Conservation (phyloP, 2,329 filamentous ascomycete species). For the Botrytis paeoniae region DNA sequence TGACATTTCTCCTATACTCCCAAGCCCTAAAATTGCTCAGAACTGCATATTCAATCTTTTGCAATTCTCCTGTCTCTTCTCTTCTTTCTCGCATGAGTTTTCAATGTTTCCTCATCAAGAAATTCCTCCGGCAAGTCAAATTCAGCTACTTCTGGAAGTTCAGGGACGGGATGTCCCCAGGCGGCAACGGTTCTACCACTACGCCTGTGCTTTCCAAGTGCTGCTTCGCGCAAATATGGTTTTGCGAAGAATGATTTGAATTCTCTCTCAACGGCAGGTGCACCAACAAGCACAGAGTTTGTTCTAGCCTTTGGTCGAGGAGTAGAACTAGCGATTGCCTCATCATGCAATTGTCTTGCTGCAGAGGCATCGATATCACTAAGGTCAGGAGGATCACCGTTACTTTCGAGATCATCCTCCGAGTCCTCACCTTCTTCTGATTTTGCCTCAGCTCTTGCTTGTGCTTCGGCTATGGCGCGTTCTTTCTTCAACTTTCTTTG, state of each 20-base stretch:
- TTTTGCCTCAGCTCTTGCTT: constrained; percentile 44
- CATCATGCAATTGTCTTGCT: constrained; percentile 66
- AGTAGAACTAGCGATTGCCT: constrained; percentile 38
- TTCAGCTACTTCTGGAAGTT: constrained; percentile 60
- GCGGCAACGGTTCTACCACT: constrained; percentile 69
- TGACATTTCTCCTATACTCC: constrained; percentile 25
- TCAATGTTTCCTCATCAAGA: constrained; percentile 48
- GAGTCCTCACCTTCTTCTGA: constrained; percentile 23
- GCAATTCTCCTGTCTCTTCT: constrained; percentile 42
- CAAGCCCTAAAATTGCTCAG: constrained; percentile 18
- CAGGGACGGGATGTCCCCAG: constrained; percentile 79
- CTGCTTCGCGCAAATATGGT: constrained; percentile 70
- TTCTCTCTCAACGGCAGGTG: constrained; percentile 48
- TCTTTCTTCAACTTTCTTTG: constrained; percentile 74
- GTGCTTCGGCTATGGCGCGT: constrained; percentile 50
- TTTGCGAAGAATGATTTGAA: constrained; percentile 84
- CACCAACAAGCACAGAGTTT: constrained; percentile 26
- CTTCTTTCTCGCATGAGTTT: constrained; percentile 59
- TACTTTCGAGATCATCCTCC: constrained; percentile 54
- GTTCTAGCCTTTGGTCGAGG: constrained; percentile 25
- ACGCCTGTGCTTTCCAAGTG: constrained; percentile 69
- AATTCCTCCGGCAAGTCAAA: constrained; percentile 68
- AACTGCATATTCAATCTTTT: constrained; percentile 13
- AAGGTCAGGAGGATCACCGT: constrained; percentile 52
- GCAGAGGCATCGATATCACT: constrained; percentile 69